A percentile compares a stretch with the other conserved stretches of the same genome.
These are phyloP conservation scores for Mercurialis annua DNA, from an alignment of 345 rosid species.

Conservation along the genomic window DNA sequence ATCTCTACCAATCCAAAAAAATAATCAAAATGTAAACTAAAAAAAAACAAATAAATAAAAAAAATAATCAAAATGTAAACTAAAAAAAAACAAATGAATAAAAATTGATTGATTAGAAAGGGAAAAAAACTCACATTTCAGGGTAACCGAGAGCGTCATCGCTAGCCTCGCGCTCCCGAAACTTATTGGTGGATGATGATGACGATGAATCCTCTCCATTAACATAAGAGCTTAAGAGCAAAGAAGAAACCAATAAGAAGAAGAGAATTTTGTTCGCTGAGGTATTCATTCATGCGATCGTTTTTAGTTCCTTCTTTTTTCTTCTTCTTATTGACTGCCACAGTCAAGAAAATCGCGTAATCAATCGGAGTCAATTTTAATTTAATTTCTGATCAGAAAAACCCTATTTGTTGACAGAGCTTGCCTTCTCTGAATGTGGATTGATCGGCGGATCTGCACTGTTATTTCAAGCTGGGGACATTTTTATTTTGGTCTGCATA, in stretches of 20 bases:
- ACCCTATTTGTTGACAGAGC: no score
- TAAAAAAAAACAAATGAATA: neutral
- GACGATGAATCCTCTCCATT: slow-evolving; percentile 50
- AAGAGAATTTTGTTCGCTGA: slow-evolving; percentile 24
- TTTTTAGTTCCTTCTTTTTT: neutral
- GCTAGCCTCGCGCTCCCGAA: slow-evolving; percentile 72
- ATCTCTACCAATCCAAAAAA: slow-evolving; percentile 45
- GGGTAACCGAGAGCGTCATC: slow-evolving; percentile 80
- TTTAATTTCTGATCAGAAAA: no score
- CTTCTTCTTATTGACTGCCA: no score
- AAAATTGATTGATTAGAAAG: neutral
- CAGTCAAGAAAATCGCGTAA: no score
- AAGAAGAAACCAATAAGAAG: slow-evolving; percentile 37
- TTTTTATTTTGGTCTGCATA: no score
- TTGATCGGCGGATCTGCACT: no score
- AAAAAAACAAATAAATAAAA: neutral
- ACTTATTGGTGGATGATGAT: slow-evolving; percentile 50
- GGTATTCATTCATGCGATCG: slow-evolving; percentile 59
- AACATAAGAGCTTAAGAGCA: slow-evolving; percentile 30
- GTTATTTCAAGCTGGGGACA: no score
- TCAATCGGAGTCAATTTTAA: no score
- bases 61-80: neutral
- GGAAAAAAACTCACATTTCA: slow-evolving; percentile 49
- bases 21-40: neutral
- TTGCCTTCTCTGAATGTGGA: no score